A percentile compares a stretch with the other conserved stretches of the same genome.
phyloP scores from a whole-genome alignment of 192 early-diverging fungal species.

The Dispira parvispora region DNA sequence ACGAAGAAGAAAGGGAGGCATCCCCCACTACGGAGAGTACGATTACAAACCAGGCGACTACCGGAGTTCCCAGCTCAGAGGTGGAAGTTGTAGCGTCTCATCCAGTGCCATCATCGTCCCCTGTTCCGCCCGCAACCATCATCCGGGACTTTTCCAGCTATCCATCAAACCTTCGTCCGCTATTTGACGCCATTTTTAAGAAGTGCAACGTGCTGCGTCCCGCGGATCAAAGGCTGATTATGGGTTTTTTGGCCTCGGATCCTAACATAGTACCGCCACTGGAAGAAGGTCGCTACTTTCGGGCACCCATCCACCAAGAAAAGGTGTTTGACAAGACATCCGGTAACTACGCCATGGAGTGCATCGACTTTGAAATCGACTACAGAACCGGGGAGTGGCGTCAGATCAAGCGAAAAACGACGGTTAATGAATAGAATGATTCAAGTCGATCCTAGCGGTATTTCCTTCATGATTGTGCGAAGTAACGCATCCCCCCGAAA shows the following conservation, averaged over 20 bases:
- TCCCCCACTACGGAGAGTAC: not conserved
- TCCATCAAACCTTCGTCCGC: not conserved
- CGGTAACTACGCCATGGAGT: not conserved
- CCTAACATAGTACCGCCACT: not conserved
- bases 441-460: too few species aligned
- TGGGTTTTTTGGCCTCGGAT: not conserved
- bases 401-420: constrained; percentile 3
- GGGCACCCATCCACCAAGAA: constrained; percentile 3
- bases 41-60: not conserved
- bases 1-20: constrained; percentile 5
- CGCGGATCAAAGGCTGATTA: not conserved
- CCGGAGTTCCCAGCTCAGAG: too few species aligned
- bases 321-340: not conserved
- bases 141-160: too few species aligned
- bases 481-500: too few species aligned
- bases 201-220: not conserved
- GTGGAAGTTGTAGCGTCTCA: too few species aligned
- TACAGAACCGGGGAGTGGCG: constrained; percentile 3
- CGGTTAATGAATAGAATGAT: too few species aligned
- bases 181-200: constrained; percentile 2
- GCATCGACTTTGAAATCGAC: constrained; percentile 10
- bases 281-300: not conserved
- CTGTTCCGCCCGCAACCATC: not conserved
- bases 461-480: too few species aligned
- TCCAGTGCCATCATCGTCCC: not conserved